Evolutionary conservation across 495 filamentous ascomycete species (phyloP).

Genomic region (Apiosordaria backusii): DNA sequence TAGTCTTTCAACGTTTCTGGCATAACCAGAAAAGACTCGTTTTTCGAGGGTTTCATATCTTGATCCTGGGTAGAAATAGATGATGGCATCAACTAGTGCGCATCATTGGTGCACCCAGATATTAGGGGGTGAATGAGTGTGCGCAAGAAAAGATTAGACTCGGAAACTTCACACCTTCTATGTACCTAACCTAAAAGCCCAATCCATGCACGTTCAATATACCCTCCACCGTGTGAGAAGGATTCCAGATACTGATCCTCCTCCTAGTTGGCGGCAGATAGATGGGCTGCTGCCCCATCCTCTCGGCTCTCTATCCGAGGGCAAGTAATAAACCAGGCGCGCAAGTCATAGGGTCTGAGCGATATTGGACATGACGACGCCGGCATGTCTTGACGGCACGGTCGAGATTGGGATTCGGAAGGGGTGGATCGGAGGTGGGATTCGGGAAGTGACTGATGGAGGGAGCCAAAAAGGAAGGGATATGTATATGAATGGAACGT

Average conservation of each 20-base stretch:
- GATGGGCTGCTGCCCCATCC: neutral
- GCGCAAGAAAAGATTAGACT: no score
- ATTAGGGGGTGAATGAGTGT: neutral
- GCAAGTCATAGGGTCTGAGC: neutral
- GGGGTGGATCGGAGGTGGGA: neutral
- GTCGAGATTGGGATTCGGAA: neutral
- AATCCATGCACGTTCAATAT: neutral
- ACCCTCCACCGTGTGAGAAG: neutral
- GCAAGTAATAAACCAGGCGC: neutral
- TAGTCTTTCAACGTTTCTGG: no score
- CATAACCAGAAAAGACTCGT: neutral
- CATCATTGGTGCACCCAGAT: neutral
- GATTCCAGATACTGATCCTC: neutral
- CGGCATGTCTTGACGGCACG: neutral
- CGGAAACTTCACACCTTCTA: no score
- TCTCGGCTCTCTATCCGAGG: neutral
- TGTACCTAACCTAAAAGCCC: no score
- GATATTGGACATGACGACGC: neutral
- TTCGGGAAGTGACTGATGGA: neutral
- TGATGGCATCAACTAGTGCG: no score
- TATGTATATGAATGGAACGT: neutral
- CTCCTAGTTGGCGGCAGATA: neutral
- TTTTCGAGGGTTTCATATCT: neutral
- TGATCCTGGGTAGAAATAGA: neutral
- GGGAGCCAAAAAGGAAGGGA: neutral